Conservation (phyloP, 2,329 filamentous ascomycete species). For the Pestalotiopsis sp. region DNA sequence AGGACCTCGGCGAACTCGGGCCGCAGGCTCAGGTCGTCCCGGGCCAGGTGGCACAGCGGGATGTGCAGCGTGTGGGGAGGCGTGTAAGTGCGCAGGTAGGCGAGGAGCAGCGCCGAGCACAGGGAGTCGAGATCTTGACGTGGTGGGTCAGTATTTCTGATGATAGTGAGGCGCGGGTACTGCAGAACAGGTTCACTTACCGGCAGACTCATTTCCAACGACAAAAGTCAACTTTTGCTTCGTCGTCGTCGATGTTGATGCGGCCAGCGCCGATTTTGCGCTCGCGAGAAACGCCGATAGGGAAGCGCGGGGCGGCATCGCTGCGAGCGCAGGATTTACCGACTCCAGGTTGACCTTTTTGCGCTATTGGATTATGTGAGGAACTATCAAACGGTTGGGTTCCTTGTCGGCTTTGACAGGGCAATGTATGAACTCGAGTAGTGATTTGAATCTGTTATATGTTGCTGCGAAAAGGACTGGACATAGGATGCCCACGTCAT, state of each 20-base stretch:
- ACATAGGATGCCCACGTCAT: background rate
- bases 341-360: background rate
- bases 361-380: background rate
- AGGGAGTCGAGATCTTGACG: constrained; percentile 76
- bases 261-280: constrained; percentile 49
- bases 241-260: constrained; percentile 45
- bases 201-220: constrained; percentile 69
- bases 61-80: constrained; percentile 63
- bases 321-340: background rate
- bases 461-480: too few species aligned
- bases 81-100: constrained; percentile 70
- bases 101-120: constrained; percentile 72
- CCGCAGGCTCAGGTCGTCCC: constrained; percentile 69
- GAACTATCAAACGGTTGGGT: too few species aligned
- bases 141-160: background rate
- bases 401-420: background rate
- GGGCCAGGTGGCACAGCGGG: constrained; percentile 72
- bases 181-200: constrained; percentile 36
- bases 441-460: too few species aligned
- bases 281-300: constrained; percentile 53
- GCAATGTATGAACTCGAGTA: background rate
- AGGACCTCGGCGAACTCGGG: constrained; percentile 73
- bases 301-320: constrained; percentile 33
- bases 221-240: constrained; percentile 60
- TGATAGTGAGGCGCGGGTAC: too few species aligned